Evolutionary conservation across 495 filamentous ascomycete genomes (phyloP), one percentile per base, ranked within the genome.

Genomic region (Hypoxylon crocopeplum): DNA sequence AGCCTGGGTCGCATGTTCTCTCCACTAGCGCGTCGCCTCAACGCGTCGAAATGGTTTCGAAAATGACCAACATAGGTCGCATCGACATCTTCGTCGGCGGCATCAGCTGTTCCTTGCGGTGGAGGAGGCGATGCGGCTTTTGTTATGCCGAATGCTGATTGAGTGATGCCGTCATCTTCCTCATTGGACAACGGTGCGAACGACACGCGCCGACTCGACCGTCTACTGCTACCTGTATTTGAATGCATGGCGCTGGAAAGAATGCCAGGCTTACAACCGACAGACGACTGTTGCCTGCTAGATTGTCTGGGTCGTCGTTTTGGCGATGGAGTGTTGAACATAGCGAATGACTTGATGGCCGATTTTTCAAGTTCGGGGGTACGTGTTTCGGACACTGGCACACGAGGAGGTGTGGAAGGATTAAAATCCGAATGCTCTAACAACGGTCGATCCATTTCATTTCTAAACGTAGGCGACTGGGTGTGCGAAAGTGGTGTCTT

Each of bases 41-140:
- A 66, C 7, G 62, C 61, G 8, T 71, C 70, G 38, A 78, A 80
- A 48, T 80, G 75, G 6, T 53, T 69, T 8, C 57, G 68, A 24
- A 69, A 68, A 13, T 29, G 46, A 2, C 36, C 38, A n/a, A n/a
- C n/a, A n/a, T n/a, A n/a, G n/a, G n/a, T n/a, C n/a, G n/a, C n/a
- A 25, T 54, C 64, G 7, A 66, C 48, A 37, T 52, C 49, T 5
- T 69, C 62, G 32, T 54, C 59, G 8, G 56, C 51, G 5, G 39
- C 21, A 34, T 61, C 34, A 8, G 48, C 39, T 19, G 20, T 21
- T 15, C 33, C 20, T 10, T 48, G 55, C 15, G 65, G 68, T 7
- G 68, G 68, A 29, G 68, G 68, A 29, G 68, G 68, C 11, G 68
- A 70, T 20, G 48, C 59, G 6, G 48, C 38, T 59, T 62, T 68